These are phyloP conservation scores for Colletotrichum tropicale DNA, from an alignment of 2,329 filamentous ascomycete species.

Conservation along the genomic window DNA sequence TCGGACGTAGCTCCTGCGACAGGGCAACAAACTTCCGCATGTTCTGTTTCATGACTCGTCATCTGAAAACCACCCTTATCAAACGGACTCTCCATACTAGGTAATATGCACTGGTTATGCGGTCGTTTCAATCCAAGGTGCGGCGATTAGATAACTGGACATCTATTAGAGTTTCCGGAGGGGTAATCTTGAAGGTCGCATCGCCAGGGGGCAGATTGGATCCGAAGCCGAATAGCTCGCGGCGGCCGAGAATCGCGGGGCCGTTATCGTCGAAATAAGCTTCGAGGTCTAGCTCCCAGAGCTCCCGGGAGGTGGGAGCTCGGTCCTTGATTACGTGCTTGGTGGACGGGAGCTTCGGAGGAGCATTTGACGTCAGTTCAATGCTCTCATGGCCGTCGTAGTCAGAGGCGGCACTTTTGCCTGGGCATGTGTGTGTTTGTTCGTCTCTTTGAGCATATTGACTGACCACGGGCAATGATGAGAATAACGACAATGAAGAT, in stretches of 20 bases:
- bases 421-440: neutral
- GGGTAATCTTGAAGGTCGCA: neutral
- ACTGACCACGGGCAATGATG: neutral
- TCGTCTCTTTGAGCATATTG: neutral
- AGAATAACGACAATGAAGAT: neutral
- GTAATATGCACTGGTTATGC: neutral
- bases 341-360: neutral
- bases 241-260: neutral
- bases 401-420: neutral
- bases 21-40: neutral
- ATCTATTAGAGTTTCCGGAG: neutral
- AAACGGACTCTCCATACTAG: neutral
- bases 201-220: neutral
- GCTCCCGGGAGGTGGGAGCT: neutral
- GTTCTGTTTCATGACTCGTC: neutral
- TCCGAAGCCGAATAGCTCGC: neutral
- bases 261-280: neutral
- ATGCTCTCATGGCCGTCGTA: neutral
- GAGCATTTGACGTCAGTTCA: neutral
- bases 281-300: neutral
- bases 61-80: neutral
- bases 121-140: neutral
- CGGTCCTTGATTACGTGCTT: neutral
- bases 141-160: neutral
- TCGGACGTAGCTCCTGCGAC: neutral